phyloP scores from a whole-genome alignment of 129 eudicot genomes.

The Kitagawia praeruptora region DNA sequence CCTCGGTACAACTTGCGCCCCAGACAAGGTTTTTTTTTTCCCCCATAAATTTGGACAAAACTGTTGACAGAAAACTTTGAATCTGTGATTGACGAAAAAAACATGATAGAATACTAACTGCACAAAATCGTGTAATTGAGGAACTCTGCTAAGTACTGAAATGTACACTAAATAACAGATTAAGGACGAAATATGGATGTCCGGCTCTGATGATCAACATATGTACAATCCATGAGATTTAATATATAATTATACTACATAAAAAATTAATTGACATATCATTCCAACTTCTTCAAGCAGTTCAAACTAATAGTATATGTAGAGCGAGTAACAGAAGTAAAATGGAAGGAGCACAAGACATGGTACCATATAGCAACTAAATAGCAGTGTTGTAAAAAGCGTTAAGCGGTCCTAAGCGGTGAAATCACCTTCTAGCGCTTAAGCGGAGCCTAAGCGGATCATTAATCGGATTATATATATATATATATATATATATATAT shows the following conservation, averaged over 20 bases:
- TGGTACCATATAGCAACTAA: neutral
- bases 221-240: neutral
- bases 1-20: neutral
- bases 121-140: neutral
- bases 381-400: too few relatives aligned
- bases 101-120: neutral
- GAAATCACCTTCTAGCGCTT: too few relatives aligned
- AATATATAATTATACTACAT: neutral
- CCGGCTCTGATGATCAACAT: neutral
- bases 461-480: too few relatives aligned
- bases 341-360: neutral
- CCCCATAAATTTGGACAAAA: neutral
- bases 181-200: too few relatives aligned
- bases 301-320: neutral
- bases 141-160: neutral
- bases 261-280: neutral
- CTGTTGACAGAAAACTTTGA: neutral
- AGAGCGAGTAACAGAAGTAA: neutral
- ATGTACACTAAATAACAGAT: too few relatives aligned
- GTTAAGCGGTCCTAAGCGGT: too few relatives aligned
- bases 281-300: neutral
- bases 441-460: too few relatives aligned
- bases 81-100: neutral
- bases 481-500: too few relatives aligned
- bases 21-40: too few relatives aligned